phyloP scores from a whole-genome alignment of 164 flowering plant species.

The Chimonanthus salicifolius region DNA sequence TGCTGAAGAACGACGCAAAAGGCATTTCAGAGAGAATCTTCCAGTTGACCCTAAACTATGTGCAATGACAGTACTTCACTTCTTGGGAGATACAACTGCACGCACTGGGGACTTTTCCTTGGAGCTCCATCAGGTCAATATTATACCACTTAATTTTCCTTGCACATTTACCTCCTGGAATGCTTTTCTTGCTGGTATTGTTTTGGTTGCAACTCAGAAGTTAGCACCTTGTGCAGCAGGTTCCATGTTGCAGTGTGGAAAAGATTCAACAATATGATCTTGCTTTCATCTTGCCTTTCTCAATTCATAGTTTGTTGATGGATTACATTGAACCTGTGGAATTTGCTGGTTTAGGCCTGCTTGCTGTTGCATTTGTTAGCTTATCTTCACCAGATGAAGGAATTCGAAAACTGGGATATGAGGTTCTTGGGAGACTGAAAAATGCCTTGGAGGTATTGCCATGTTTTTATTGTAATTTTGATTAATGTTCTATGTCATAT shows the following conservation, averaged over 20 bases:
- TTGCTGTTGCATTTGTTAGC: conserved; percentile 73
- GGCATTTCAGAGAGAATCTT: conserved; percentile 69
- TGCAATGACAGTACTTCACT: conserved; percentile 49
- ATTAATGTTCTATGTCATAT: background rate
- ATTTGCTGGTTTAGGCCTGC: conserved; percentile 79
- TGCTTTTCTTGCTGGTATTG: background rate
- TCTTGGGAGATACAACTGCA: conserved; percentile 50
- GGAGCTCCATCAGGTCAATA: conserved; percentile 32
- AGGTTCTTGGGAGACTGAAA: conserved; percentile 59
- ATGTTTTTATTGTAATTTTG: background rate
- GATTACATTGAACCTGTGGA: conserved; percentile 73
- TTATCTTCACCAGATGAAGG: conserved; percentile 70
- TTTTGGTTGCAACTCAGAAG: conserved; percentile 7
- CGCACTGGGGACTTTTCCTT: conserved; percentile 12
- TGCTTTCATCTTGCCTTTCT: conserved; percentile 66
- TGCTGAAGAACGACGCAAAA: conserved; percentile 41
- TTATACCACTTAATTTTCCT: background rate
- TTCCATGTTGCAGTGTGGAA: conserved; percentile 14
- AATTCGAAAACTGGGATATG: conserved; percentile 74
- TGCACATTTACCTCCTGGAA: background rate
- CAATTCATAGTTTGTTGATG: conserved; percentile 59
- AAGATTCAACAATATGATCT: conserved; percentile 64
- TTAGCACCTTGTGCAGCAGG: conserved; percentile 29
- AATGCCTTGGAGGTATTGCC: conserved; percentile 53
- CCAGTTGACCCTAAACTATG: conserved; percentile 61